Evolutionary conservation across 2,329 filamentous ascomycete genomes (phyloP).

Genomic region (Alternaria conjuncta): DNA sequence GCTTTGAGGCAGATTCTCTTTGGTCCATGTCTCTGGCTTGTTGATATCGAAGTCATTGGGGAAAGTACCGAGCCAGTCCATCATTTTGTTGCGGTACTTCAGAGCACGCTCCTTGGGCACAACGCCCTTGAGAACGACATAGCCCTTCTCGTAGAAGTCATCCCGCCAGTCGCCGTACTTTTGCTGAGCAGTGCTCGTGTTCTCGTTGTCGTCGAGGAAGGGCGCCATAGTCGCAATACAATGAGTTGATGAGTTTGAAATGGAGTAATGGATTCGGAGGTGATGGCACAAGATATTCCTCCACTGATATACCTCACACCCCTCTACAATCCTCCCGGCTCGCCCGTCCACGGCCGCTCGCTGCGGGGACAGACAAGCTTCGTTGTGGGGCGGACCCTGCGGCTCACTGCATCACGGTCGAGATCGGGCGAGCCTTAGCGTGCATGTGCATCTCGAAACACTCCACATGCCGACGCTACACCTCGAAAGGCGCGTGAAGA

Average conservation of each 20-base stretch:
- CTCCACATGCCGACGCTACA: constrained; percentile 4
- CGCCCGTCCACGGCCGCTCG: constrained; percentile 13
- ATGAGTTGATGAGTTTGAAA: background rate
- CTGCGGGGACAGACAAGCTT: background rate
- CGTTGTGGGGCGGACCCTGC: background rate
- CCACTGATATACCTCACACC: background rate
- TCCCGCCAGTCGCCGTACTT: constrained; percentile 39
- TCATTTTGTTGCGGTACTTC: constrained; percentile 37
- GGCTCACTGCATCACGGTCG: constrained; percentile 5
- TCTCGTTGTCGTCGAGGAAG: constrained; percentile 3
- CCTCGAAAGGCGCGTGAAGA: background rate
- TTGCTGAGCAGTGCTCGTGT: background rate
- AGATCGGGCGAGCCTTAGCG: constrained; percentile 6
- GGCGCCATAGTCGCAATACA: constrained; percentile 2
- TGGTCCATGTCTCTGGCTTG: constrained; percentile 50
- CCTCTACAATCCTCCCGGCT: background rate
- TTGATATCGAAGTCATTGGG: constrained; percentile 38
- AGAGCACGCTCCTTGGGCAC: constrained; percentile 28
- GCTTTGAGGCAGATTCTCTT: constrained; percentile 50
- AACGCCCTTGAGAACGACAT: constrained; percentile 37
- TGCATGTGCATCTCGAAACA: background rate
- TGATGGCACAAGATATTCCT: background rate
- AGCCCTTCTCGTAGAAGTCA: constrained; percentile 37
- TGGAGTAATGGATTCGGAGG: background rate
- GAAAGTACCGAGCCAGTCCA: constrained; percentile 42